A percentile compares a stretch with the other conserved stretches of the same genome.
Conservation (phyloP, 2,329 filamentous ascomycete genomes). For the Rutstroemia sp. region DNA sequence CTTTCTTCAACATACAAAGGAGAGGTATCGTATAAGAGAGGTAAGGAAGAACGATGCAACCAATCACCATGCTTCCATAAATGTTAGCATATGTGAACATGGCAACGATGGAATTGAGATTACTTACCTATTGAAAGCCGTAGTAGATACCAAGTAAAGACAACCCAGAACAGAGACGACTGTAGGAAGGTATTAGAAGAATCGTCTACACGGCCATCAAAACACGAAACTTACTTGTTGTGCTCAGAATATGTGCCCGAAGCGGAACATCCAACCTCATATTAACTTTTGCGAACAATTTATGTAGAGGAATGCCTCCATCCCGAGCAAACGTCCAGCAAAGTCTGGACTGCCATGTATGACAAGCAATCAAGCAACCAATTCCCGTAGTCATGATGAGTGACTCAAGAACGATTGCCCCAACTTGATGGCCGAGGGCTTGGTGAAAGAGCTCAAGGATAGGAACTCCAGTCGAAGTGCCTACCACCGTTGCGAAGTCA, state of each 20-base stretch:
- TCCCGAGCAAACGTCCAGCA: slow-evolving; percentile 11
- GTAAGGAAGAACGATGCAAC: slow-evolving; percentile 8
- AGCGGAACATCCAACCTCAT: slow-evolving; percentile 6
- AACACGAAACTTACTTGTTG: neutral
- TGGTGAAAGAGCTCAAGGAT: slow-evolving; percentile 6
- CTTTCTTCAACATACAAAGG: slow-evolving; percentile 31
- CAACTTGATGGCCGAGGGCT: neutral
- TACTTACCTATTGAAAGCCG: slow-evolving; percentile 7
- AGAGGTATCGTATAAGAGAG: slow-evolving; percentile 4
- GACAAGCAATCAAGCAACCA: slow-evolving; percentile 1
- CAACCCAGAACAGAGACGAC: slow-evolving; percentile 2
- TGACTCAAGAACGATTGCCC: slow-evolving; percentile 3
- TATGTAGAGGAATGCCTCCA: slow-evolving; percentile 5
- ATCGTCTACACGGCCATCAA: too few relatives aligned
- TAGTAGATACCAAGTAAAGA: slow-evolving; percentile 5
- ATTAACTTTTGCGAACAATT: slow-evolving; percentile 1
- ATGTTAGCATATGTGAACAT: neutral
- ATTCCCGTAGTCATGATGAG: slow-evolving; percentile 2
- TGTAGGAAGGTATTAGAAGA: too few relatives aligned
- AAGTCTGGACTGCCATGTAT: slow-evolving; percentile 8
- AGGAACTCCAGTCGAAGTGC: neutral
- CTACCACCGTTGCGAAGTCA: slow-evolving; percentile 7
- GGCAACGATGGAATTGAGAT: neutral
- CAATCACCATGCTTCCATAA: slow-evolving; percentile 1
- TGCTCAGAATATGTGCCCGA: slow-evolving; percentile 4